Base-by-base conservation (phyloP, 257 asterid species). In the Petunia axillaris region DNA sequence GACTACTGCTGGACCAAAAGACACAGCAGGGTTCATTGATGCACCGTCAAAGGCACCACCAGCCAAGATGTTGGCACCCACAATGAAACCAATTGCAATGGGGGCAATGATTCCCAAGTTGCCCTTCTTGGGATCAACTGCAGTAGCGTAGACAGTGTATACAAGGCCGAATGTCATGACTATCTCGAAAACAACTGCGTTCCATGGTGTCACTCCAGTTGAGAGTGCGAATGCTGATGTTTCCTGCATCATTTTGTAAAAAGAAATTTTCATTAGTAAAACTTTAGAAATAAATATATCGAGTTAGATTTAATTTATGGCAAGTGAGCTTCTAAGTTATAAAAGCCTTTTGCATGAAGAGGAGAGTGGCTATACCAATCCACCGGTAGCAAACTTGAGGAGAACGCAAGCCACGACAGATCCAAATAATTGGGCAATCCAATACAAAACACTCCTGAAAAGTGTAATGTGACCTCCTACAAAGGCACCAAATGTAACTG, bases 21-120 rank as follows among this genome's bases (percentile, higher is more conserved):
- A 90, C 65, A 93, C 97, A 5, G 98, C 98, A 0, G 97, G 98
- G 91, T 93, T 93, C 98, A 93, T 93, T 9, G 98, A 93, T 36
- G 94, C 98, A 2, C 98, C 98, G 11, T 84, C 88, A 7, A 93
- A 93, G 1, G 97, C 97, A 0, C 98, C 98, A 35, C 97, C 98
- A 0, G 94, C 98, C 82, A 93, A 82, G 83, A 93, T 93, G 87
- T 93, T 93, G 66, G 98, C 98, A 8, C 97, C 98, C 6, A 93
- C 98, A 6, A 93, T 93, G 87, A 93, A 88, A 39, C 98, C 97
- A 37, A 93, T 93, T 64, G 97, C 98, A 38, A 93, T 83, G 10
- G 98, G 98, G 1, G 98, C 98, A 62, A 93, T 88, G 83, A 83
- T 87, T 36, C 98, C 98, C 8, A 93, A 60, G 62, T 91, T 87